These are phyloP conservation scores for Jaenimonas drosophilae DNA, from an alignment of 208 protist genomes.

Conservation along the genomic window DNA sequence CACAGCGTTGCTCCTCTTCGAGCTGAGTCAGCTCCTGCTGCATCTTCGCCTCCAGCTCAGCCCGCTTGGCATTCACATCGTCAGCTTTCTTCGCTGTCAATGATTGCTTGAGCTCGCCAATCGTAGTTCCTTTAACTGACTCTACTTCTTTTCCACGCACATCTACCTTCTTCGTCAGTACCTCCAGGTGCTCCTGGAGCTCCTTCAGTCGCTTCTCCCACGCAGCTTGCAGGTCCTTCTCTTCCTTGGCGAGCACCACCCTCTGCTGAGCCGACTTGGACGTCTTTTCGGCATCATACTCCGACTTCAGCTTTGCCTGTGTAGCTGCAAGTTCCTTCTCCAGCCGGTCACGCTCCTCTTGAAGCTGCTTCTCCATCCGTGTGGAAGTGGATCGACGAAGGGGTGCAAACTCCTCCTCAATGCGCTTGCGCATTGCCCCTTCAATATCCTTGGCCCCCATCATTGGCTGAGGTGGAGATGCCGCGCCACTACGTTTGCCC, in stretches of 20 bases:
- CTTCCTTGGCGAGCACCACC: conserved; percentile 10
- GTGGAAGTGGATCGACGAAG: conserved; percentile 21
- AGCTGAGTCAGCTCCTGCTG: neutral
- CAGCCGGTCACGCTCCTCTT: conserved; percentile 9
- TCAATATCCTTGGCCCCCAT: conserved; percentile 45
- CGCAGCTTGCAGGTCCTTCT: conserved; percentile 23
- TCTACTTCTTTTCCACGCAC: neutral
- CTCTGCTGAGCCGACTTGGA: conserved; percentile 5
- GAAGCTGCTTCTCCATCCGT: conserved; percentile 20
- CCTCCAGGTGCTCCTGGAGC: conserved; percentile 6
- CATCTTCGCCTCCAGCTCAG: conserved; percentile 3
- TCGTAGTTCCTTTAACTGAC: neutral
- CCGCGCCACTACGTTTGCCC: no score
- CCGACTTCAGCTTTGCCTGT: conserved; percentile 13
- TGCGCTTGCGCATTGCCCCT: conserved; percentile 26
- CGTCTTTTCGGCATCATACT: conserved; percentile 14
- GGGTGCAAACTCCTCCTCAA: conserved; percentile 42
- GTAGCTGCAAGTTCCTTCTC: conserved; percentile 8
- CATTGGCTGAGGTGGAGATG: neutral
- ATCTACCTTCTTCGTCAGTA: conserved; percentile 4
- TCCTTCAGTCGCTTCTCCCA: conserved; percentile 5
- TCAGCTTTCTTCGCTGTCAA: conserved; percentile 10
- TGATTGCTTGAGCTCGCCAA: conserved; percentile 5
- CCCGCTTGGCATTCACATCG: conserved; percentile 8
- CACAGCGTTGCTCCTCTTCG: conserved; percentile 7